phyloP scores from a whole-genome alignment of 495 filamentous ascomycete species.

The Lophiostoma macrostomum region DNA sequence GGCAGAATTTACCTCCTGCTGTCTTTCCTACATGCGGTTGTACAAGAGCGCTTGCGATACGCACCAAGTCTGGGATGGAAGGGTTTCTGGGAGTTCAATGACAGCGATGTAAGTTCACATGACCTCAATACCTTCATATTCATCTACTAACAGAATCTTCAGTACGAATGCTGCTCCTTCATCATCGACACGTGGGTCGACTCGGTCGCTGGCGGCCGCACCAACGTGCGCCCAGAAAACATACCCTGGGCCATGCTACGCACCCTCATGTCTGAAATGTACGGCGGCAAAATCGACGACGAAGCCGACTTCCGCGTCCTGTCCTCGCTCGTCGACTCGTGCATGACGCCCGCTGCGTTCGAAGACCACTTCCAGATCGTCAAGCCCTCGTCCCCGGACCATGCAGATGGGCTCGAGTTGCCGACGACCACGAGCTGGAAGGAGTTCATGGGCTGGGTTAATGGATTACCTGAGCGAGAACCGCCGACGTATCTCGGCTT shows the following conservation, averaged over 20 bases:
- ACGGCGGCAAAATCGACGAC: conserved; percentile 97
- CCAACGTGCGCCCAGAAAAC: conserved; percentile 87
- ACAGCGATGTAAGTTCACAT: conserved; percentile 81
- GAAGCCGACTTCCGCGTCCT: conserved; percentile 78
- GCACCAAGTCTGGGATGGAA: conserved; percentile 96
- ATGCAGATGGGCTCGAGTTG: conserved; percentile 58
- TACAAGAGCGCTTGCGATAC: conserved; percentile 94
- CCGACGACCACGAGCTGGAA: conserved; percentile 75
- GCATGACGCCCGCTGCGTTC: conserved; percentile 83
- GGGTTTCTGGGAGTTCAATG: conserved; percentile 99
- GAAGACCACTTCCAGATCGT: conserved; percentile 90
- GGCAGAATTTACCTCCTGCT: conserved; percentile 87
- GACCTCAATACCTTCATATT: not conserved
- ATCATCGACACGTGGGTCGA: conserved; percentile 97
- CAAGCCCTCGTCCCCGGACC: conserved; percentile 53
- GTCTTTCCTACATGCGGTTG: conserved; percentile 91
- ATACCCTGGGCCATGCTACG: conserved; percentile 98
- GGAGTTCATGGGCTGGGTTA: conserved; percentile 90
- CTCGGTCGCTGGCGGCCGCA: conserved; percentile 70
- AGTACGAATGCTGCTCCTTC: conserved; percentile 96
- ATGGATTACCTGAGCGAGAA: conserved; percentile 87
- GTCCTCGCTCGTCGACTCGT: conserved; percentile 63
- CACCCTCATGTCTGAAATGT: conserved; percentile 86
- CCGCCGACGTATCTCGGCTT: conserved; percentile 95
- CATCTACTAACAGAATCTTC: conserved; percentile 37